Evolutionary conservation across 1,284 basidiomycete species (phyloP), one percentile per base, ranked within the genome.

Genomic region (Fomitiporia mediterranea): DNA sequence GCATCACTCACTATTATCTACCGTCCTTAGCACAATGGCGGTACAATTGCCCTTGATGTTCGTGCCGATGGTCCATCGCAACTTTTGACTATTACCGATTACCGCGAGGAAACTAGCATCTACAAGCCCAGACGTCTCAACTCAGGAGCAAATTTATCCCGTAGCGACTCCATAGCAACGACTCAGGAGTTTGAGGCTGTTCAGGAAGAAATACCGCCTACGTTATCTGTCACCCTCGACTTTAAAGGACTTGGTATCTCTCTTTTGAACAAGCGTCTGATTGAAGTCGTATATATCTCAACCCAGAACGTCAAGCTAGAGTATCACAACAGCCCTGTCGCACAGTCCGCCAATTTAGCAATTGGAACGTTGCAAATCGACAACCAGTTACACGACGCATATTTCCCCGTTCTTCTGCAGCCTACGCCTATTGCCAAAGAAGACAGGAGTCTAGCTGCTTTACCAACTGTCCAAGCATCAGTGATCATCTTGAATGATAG

Each of bases 381-480:
- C 72, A 99, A 99, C 67, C 97, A 99, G 70, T 81, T 99, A 6
- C 96, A 98, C 62, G 97, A 98, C 57, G 94, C 94, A 19, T 72
- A 96, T 13, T 99, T 91, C 77, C 95, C 97, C 0, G 95, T 99
- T 59, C 85, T 99, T 53, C 77, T 99, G 38, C 97, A 99, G 67
- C 97, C 97, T 0, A 95, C 94, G 1, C 91, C 94, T 0, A 82
- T 99, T 38, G 80, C 89, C 2, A 92, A 89, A 68, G 90, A 96
- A 65, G 82, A 83, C 30, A 86, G 84, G 61, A 81, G 89, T 42
- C 86, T 91, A 40, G 84, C 84, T 2, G 84, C 89, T n/a, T 83
- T 94, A 59, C 97, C 97, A 3, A 95, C 94, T 2, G 77, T 99
- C 40, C 95, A 99, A 69, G 84, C 83, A 0, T 93, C 92, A 3